Percentiles rank a stretch among this genome's conserved stretches.
Evolutionary conservation across 2,329 filamentous ascomycete genomes (phyloP).

Genomic region (Neopestalotiopsis sp.): DNA sequence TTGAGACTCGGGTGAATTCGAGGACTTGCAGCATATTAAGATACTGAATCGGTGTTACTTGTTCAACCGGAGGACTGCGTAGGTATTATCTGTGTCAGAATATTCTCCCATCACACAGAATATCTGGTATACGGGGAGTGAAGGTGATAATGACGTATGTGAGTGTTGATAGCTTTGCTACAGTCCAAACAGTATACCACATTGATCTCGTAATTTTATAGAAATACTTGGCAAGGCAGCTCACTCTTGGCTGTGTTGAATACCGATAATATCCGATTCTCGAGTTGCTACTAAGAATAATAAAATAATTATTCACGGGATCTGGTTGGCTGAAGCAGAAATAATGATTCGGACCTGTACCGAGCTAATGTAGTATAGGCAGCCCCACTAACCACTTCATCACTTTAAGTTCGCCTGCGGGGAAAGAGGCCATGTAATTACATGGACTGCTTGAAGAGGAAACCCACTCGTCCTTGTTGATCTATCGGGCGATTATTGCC

Average conservation of each 20-base stretch:
- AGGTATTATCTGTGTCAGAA: too few relatives aligned
- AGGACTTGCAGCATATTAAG: not conserved
- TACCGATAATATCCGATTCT: not conserved
- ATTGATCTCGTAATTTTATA: not conserved
- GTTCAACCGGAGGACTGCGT: not conserved
- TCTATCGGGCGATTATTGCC: not conserved
- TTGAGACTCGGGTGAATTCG: not conserved
- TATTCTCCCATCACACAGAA: not conserved
- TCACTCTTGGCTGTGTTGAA: not conserved
- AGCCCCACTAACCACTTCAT: slow-evolving; percentile 11
- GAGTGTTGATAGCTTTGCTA: not conserved
- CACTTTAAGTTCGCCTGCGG: slow-evolving; percentile 12
- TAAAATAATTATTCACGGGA: not conserved
- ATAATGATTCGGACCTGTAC: slow-evolving; percentile 10
- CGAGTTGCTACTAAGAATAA: too few relatives aligned
- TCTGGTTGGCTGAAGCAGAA: slow-evolving; percentile 13
- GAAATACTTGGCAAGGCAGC: not conserved
- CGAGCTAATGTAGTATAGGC: slow-evolving; percentile 19
- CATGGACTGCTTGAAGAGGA: slow-evolving; percentile 1
- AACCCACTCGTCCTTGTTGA: slow-evolving; percentile 2
- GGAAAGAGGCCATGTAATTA: not conserved
- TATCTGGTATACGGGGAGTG: not conserved
- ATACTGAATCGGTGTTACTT: not conserved
- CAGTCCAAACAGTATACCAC: not conserved
- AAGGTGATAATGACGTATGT: not conserved